Conservation (phyloP, 78 protist genomes). For the Dictyostelium firmibasis region DNA sequence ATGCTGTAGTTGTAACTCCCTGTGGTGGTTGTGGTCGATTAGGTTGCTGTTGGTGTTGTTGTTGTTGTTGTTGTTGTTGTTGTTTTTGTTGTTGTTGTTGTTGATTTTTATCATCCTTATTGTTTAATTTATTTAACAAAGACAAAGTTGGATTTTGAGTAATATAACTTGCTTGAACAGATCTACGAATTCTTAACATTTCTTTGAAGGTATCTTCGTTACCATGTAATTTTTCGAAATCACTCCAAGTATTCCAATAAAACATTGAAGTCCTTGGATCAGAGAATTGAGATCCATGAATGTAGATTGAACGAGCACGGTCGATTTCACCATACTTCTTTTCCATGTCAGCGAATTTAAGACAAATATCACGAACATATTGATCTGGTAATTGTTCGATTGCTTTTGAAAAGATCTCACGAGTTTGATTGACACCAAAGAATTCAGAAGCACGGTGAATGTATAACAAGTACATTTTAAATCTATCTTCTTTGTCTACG, state of each 20-base stretch:
- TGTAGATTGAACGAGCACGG: slow-evolving; percentile 96
- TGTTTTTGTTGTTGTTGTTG: not conserved
- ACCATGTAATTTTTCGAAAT: slow-evolving; percentile 97
- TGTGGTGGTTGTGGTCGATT: too few species aligned
- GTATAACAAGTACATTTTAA: slow-evolving; percentile 88
- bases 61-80: not conserved
- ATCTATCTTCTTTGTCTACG: slow-evolving; percentile 55
- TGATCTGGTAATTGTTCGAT: slow-evolving; percentile 88
- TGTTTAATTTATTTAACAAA: slow-evolving; percentile 36
- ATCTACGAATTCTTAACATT: slow-evolving; percentile 93
- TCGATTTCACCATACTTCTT: slow-evolving; percentile 97
- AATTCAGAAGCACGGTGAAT: slow-evolving; percentile 89
- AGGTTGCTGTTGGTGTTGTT: not conserved
- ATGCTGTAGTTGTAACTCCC: not conserved
- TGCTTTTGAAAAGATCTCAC: slow-evolving; percentile 95
- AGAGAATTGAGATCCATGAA: slow-evolving; percentile 92
- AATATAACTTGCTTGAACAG: slow-evolving; percentile 78
- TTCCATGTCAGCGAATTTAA: slow-evolving; percentile 94
- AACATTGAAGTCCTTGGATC: slow-evolving; percentile 76
- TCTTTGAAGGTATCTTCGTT: slow-evolving; percentile 97
- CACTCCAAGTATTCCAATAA: slow-evolving; percentile 96
- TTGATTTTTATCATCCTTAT: not conserved
- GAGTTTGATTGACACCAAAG: slow-evolving; percentile 93
- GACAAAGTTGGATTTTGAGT: not conserved
- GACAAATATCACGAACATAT: slow-evolving; percentile 81